Evolutionary conservation across 2,329 filamentous ascomycete species (phyloP).

Genomic region (Magnaporthiopsis poae): DNA sequence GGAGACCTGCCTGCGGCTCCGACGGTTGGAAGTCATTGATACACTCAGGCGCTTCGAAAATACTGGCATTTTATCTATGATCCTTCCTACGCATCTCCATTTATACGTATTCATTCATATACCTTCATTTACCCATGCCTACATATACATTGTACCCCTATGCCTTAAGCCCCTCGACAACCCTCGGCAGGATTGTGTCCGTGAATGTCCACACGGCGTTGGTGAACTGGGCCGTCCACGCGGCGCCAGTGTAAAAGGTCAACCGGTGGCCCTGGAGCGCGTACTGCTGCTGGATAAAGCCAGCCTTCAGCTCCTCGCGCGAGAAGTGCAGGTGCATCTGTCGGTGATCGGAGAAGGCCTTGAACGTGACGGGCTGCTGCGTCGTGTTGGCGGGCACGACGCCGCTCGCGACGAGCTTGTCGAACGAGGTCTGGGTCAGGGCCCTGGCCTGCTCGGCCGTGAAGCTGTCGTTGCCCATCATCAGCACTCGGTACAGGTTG

Average conservation of each 20-base stretch:
- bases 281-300: slow-evolving; percentile 27
- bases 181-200: neutral
- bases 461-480: slow-evolving; percentile 17
- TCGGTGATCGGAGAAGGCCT: slow-evolving; percentile 22
- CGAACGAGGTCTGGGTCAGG: slow-evolving; percentile 17
- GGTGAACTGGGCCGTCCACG: slow-evolving; percentile 23
- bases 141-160: neutral
- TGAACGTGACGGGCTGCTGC: slow-evolving; percentile 14
- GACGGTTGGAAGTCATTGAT: too few relatives aligned
- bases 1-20: too few relatives aligned
- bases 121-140: too few relatives aligned
- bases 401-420: slow-evolving; percentile 16
- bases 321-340: slow-evolving; percentile 23
- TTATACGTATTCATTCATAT: too few relatives aligned
- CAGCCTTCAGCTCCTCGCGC: slow-evolving; percentile 20
- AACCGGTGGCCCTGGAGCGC: slow-evolving; percentile 27
- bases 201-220: slow-evolving; percentile 25
- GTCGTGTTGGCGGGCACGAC: slow-evolving; percentile 13
- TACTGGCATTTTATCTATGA: too few relatives aligned
- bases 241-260: slow-evolving; percentile 31
- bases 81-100: too few relatives aligned
- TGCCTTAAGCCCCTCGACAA: neutral
- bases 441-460: slow-evolving; percentile 16
- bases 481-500: slow-evolving; percentile 19
- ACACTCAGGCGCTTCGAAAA: neutral